Evolutionary conservation across 352 stramenopile species (phyloP).

Genomic region (Pythium insidiosum): DNA sequence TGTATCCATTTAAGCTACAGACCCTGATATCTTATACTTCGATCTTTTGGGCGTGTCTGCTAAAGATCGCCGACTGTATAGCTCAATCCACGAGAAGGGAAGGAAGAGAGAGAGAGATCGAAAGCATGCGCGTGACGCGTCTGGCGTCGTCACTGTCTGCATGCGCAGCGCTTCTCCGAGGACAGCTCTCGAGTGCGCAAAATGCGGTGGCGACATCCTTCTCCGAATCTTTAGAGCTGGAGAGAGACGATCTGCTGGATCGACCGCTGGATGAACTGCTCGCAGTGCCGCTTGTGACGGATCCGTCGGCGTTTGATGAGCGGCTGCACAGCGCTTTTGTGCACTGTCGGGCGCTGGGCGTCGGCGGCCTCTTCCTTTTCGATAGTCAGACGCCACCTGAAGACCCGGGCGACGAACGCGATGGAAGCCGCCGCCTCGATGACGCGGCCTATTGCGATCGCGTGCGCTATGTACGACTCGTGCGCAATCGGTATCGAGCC

Average conservation of each 20-base stretch:
- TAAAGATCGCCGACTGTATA: too few species aligned
- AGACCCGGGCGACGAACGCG: too few species aligned
- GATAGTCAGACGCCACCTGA: too few species aligned
- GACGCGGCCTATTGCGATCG: conserved; percentile 27
- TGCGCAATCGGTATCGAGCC: conserved; percentile 24
- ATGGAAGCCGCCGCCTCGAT: not conserved
- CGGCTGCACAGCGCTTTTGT: conserved; percentile 5
- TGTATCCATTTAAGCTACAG: too few species aligned
- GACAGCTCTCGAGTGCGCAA: too few species aligned
- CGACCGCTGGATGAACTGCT: conserved; percentile 9
- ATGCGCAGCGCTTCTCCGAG: too few species aligned
- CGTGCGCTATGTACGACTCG: conserved; percentile 41
- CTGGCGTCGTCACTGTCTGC: not conserved
- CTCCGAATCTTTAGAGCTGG: too few species aligned
- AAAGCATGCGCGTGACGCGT: not conserved
- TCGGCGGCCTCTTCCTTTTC: conserved; percentile 8
- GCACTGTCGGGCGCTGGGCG: conserved; percentile 7
- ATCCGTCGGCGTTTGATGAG: conserved; percentile 3
- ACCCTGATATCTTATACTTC: conserved; percentile 4
- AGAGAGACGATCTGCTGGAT: conserved; percentile 7
- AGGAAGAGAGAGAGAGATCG: too few species aligned
- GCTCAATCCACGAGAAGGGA: too few species aligned
- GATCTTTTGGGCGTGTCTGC: conserved; percentile 13
- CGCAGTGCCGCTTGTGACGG: conserved; percentile 1
- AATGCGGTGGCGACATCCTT: too few species aligned